These are phyloP conservation scores for Gossypium bickii DNA, from an alignment of 345 rosid genomes.

Conservation along the genomic window DNA sequence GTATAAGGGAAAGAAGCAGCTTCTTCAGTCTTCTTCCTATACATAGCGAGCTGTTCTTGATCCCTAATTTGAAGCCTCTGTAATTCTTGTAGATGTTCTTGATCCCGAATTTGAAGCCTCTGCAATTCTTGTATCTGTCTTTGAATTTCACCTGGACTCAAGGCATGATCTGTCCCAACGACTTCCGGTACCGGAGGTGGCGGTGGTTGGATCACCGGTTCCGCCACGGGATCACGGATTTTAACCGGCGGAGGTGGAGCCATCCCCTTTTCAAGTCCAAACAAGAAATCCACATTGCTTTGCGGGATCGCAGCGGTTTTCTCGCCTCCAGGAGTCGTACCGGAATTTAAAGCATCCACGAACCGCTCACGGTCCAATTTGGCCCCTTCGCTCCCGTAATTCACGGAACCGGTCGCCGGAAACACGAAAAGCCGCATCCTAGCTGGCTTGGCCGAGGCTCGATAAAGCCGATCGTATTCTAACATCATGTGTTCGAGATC, in stretches of 20 bases:
- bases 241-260: constrained; percentile 30
- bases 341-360: constrained; percentile 65
- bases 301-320: constrained; percentile 29
- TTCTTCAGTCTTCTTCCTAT: constrained; percentile 44
- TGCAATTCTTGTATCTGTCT: constrained; percentile 65
- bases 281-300: constrained; percentile 62
- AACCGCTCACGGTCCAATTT: constrained; percentile 73
- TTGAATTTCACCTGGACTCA: constrained; percentile 46
- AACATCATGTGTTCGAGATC: constrained; percentile 94
- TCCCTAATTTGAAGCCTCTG: constrained; percentile 27
- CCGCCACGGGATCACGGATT: constrained; percentile 25
- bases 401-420: constrained; percentile 34
- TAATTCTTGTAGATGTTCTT: constrained; percentile 47
- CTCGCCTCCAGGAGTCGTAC: constrained; percentile 32
- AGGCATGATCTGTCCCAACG: constrained; percentile 39
- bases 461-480: constrained; percentile 80
- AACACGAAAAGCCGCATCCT: constrained; percentile 85
- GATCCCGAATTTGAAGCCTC: constrained; percentile 44
- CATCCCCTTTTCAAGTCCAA: constrained; percentile 64
- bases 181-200: constrained; percentile 27
- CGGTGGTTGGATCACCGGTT: constrained; percentile 18
- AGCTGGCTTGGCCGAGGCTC: constrained; percentile 66
- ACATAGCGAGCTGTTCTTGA: constrained; percentile 41
- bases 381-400: constrained; percentile 51
- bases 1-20: constrained; percentile 33